Percentiles rank a stretch among this genome's conserved stretches.
Conservation (phyloP, 225 moss, liverwort and hornwort genomes). For the Takakia lepidozioides region DNA sequence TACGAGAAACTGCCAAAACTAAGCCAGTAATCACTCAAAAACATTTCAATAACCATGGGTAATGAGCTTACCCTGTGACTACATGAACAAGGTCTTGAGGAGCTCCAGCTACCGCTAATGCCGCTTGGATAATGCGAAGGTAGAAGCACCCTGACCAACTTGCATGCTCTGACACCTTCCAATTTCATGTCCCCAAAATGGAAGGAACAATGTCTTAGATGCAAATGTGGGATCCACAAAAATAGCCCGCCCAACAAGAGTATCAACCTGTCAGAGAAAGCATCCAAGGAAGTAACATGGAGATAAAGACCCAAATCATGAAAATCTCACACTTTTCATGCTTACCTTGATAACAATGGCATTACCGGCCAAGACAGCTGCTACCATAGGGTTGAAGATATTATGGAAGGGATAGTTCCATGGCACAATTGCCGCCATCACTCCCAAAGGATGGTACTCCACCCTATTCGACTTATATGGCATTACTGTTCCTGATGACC, state of each 20-base stretch:
- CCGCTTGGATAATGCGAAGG: conserved; percentile 34
- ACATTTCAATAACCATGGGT: too few species aligned
- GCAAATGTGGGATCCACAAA: too few species aligned
- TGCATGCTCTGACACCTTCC: conserved; percentile 47
- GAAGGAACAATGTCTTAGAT: not conserved
- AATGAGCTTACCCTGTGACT: conserved; percentile 34
- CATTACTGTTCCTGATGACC: conserved; percentile 30
- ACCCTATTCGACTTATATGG: conserved; percentile 44
- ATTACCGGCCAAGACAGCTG: conserved; percentile 50
- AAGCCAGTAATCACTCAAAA: too few species aligned
- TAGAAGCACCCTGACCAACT: conserved; percentile 49
- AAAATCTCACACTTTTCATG: too few species aligned
- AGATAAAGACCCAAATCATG: too few species aligned
- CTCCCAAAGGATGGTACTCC: conserved; percentile 45
- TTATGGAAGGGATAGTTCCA: conserved; percentile 62
- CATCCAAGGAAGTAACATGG: too few species aligned
- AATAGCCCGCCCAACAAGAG: too few species aligned
- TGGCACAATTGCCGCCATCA: conserved; percentile 49
- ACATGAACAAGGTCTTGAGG: conserved; percentile 38
- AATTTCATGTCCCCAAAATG: too few species aligned
- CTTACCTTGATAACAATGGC: conserved; percentile 44
- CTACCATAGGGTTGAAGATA: conserved; percentile 47
- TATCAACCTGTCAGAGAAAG: too few species aligned
- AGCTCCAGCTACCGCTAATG: conserved; percentile 38
- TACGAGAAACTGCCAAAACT: too few species aligned